Percentiles rank a stretch among this genome's conserved stretches.
These are phyloP conservation scores for Leccinum obscurum DNA, from an alignment of 768 basidiomycete genomes.

Conservation along the genomic window DNA sequence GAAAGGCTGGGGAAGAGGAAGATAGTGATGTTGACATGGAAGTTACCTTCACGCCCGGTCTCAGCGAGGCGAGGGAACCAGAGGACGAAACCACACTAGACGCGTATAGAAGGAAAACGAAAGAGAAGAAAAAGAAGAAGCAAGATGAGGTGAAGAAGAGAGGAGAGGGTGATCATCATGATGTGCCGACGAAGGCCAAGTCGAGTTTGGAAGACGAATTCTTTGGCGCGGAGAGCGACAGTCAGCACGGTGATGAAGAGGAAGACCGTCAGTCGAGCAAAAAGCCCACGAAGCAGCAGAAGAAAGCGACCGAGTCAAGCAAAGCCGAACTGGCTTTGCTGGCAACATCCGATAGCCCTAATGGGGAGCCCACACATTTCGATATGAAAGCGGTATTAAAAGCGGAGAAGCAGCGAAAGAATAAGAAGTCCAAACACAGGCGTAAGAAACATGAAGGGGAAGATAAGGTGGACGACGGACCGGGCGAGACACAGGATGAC, in stretches of 20 bases:
- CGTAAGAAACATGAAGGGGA: conserved; percentile 17
- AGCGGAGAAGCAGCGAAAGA: conserved; percentile 67
- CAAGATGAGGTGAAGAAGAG: conserved; percentile 63
- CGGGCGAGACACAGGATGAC: conserved; percentile 70
- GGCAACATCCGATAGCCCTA: conserved; percentile 52
- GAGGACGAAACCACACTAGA: conserved; percentile 88
- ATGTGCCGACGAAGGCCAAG: conserved; percentile 14
- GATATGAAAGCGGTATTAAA: conserved; percentile 87
- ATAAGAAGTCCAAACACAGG: conserved; percentile 42
- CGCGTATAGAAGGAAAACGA: conserved; percentile 85
- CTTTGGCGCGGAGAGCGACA: conserved; percentile 52
- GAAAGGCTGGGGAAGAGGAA: conserved; percentile 24
- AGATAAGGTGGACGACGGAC: conserved; percentile 44
- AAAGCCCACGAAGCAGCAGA: conserved; percentile 21
- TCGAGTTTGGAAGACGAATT: conserved; percentile 64
- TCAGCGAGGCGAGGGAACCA: conserved; percentile 53
- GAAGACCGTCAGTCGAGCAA: conserved; percentile 22
- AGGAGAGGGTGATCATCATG: conserved; percentile 23
- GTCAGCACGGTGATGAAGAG: conserved; percentile 30
- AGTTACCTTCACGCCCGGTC: conserved; percentile 90
- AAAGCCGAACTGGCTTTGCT: conserved; percentile 68
- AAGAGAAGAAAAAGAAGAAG: conserved; percentile 81
- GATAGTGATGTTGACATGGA: conserved; percentile 77
- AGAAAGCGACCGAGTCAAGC: conserved; percentile 20
- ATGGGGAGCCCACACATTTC: conserved; percentile 73